Conservation (phyloP, 2,329 filamentous ascomycete genomes). For the Alternaria brassicicola region DNA sequence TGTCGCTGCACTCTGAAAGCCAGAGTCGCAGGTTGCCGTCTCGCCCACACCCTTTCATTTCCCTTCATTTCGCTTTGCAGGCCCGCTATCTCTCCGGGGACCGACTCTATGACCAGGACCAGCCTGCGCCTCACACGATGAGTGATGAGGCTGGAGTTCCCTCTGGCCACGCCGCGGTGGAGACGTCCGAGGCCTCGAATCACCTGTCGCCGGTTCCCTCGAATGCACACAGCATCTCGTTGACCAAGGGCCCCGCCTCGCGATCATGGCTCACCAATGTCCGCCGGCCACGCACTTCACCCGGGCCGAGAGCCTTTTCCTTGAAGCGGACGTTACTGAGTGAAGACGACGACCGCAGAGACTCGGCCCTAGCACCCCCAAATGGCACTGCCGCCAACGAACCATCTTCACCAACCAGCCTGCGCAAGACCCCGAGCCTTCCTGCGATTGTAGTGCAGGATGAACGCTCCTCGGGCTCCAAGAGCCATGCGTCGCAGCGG, state of each 20-base stretch:
- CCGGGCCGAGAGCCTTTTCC: conserved; percentile 41
- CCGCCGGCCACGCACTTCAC: conserved; percentile 47
- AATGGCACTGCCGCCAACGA: conserved; percentile 41
- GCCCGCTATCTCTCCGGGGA: conserved; percentile 33
- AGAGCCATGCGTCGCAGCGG: conserved; percentile 6
- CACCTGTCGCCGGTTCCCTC: conserved; percentile 19
- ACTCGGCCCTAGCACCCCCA: conserved; percentile 50
- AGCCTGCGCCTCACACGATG: conserved; percentile 30
- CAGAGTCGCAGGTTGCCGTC: conserved; percentile 22
- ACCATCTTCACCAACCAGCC: conserved; percentile 37
- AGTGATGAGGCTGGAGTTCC: conserved; percentile 40
- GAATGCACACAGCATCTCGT: conserved; percentile 20
- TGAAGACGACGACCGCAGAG: conserved; percentile 46
- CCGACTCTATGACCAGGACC: conserved; percentile 38
- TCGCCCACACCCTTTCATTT: conserved; percentile 37
- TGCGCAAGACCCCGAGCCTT: conserved; percentile 50
- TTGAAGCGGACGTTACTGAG: conserved; percentile 39
- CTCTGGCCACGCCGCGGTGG: conserved; percentile 28
- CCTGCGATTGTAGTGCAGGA: conserved; percentile 55
- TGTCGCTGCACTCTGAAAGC: conserved; percentile 11
- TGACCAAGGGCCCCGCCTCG: conserved; percentile 28
- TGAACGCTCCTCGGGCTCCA: conserved; percentile 29
- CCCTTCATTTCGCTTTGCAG: conserved; percentile 39
- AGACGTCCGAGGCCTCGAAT: conserved; percentile 15
- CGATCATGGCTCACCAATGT: conserved; percentile 47